Evolutionary conservation across 768 basidiomycete genomes (phyloP).

Genomic region (Pleurotus salmoneostramineus): DNA sequence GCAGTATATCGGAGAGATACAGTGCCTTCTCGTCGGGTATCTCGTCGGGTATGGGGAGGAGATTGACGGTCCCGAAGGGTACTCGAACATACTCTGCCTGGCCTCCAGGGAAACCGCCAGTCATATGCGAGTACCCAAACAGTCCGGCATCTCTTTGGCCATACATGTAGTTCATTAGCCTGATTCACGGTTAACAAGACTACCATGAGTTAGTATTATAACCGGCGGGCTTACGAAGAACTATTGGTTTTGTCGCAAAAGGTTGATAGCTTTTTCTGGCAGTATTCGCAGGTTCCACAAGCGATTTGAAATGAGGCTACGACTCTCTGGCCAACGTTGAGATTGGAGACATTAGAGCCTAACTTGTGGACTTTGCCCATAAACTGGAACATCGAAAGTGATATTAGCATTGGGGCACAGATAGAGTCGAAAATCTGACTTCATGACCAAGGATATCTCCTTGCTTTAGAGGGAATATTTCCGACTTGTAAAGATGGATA

Average conservation of each 20-base stretch:
- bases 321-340: slow-evolving; percentile 64
- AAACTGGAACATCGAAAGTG: slow-evolving; percentile 29
- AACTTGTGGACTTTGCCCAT: slow-evolving; percentile 69
- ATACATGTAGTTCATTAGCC: slow-evolving; percentile 56
- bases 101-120: slow-evolving; percentile 69
- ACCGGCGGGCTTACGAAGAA: slow-evolving; percentile 52
- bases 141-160: slow-evolving; percentile 68
- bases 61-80: slow-evolving; percentile 68
- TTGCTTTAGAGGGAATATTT: slow-evolving; percentile 63
- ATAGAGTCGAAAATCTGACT: slow-evolving; percentile 21
- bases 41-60: slow-evolving; percentile 62
- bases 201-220: too few species aligned
- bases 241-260: slow-evolving; percentile 75
- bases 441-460: slow-evolving; percentile 79
- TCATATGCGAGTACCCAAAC: slow-evolving; percentile 70
- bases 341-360: slow-evolving; percentile 58
- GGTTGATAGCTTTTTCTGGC: slow-evolving; percentile 68
- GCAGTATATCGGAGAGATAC: slow-evolving; percentile 59
- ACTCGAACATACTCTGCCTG: slow-evolving; percentile 77
- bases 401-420: background rate
- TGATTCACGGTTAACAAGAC: slow-evolving; percentile 12
- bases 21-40: slow-evolving; percentile 60
- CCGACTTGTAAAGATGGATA: slow-evolving; percentile 64
- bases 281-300: slow-evolving; percentile 69
- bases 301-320: slow-evolving; percentile 80